Percentiles rank a stretch among this genome's conserved stretches.
Conservation (phyloP, 495 filamentous ascomycete species). For the Aeminium ludgeri region DNA sequence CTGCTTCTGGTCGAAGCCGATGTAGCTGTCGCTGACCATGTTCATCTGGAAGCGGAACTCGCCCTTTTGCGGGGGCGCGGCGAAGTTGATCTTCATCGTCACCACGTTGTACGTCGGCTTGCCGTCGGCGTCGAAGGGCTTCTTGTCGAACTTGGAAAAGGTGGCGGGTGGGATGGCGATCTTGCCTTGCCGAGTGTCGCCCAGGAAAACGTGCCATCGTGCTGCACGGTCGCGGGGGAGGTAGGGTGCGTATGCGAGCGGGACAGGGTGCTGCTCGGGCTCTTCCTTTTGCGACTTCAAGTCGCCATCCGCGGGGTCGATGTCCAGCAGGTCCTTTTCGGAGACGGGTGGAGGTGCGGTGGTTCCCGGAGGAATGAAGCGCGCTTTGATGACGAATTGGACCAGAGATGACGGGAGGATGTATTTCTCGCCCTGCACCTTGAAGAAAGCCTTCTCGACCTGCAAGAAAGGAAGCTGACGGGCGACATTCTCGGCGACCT, state of each 20-base stretch:
- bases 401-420: conserved; percentile 88
- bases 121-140: conserved; percentile 46
- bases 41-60: conserved; percentile 88
- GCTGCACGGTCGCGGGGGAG: conserved; percentile 77
- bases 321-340: conserved; percentile 65
- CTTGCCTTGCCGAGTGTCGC: conserved; percentile 81
- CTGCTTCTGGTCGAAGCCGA: conserved; percentile 78
- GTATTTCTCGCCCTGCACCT: conserved; percentile 83
- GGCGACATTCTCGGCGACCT: conserved; percentile 54
- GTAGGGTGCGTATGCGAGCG: conserved; percentile 77
- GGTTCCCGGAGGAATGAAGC: conserved; percentile 76
- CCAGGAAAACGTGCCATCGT: conserved; percentile 82
- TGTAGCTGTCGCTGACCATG: conserved; percentile 79
- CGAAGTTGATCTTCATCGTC: conserved; percentile 94
- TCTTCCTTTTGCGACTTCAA: conserved; percentile 49
- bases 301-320: conserved; percentile 87
- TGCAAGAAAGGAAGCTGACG: conserved; percentile 64
- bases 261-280: conserved; percentile 43
- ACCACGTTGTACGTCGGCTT: conserved; percentile 82
- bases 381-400: conserved; percentile 86
- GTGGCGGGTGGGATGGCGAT: conserved; percentile 90
- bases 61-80: conserved; percentile 80
- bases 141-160: conserved; percentile 78
- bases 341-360: conserved; percentile 46
- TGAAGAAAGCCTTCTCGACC: conserved; percentile 94